A percentile compares a stretch with the other conserved stretches of the same genome.
phyloP scores from a whole-genome alignment of 208 protist genomes.

The Endotrypanum monterogeii region DNA sequence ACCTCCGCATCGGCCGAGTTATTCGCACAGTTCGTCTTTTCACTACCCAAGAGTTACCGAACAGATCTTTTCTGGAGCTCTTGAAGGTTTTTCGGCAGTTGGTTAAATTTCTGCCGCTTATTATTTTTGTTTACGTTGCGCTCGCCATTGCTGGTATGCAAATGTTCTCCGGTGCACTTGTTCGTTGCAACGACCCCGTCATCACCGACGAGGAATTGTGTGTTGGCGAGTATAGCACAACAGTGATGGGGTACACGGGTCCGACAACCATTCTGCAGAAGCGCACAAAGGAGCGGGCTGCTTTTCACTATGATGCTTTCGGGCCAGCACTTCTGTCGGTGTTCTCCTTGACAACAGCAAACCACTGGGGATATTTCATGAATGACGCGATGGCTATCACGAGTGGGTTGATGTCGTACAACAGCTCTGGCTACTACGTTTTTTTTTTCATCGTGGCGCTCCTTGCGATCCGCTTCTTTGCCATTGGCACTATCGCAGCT shows the following conservation, averaged over 20 bases:
- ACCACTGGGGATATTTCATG: conserved; percentile 68
- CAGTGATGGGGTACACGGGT: conserved; percentile 10
- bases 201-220: conserved; percentile 12
- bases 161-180: conserved; percentile 51
- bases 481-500: conserved; percentile 30
- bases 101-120: conserved; percentile 25
- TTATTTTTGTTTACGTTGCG: conserved; percentile 39
- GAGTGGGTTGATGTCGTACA: conserved; percentile 12
- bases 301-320: conserved; percentile 64
- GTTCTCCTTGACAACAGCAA: conserved; percentile 40
- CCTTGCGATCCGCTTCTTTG: conserved; percentile 45
- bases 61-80: conserved; percentile 29
- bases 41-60: conserved; percentile 41
- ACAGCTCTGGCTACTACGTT: conserved; percentile 41
- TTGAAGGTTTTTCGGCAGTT: conserved; percentile 23
- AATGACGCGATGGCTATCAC: conserved; percentile 40
- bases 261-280: conserved; percentile 1
- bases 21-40: conserved; percentile 52
- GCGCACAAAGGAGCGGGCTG: conserved; percentile 21
- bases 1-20: conserved; percentile 39
- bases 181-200: conserved; percentile 44
- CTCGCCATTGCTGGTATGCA: conserved; percentile 55
- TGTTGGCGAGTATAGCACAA: conserved; percentile 23
- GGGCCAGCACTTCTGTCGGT: conserved; percentile 57
- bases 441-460: conserved; percentile 37